These are phyloP conservation scores for Penicillium taxi DNA, from an alignment of 495 filamentous ascomycete species.

Conservation along the genomic window DNA sequence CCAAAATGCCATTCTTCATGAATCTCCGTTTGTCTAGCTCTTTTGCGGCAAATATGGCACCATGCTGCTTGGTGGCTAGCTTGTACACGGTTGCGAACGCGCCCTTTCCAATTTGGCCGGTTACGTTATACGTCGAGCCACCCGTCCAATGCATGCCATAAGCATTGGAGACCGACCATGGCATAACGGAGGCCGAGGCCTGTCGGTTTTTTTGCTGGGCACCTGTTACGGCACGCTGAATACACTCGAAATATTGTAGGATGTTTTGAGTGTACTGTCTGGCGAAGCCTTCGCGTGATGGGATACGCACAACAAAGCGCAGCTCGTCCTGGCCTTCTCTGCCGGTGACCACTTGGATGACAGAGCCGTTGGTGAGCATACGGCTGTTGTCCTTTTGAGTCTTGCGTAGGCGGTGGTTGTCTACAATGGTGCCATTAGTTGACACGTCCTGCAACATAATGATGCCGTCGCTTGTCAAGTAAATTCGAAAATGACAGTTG, in stretches of 20 bases:
- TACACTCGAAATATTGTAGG: slow-evolving; percentile 41
- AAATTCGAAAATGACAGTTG: slow-evolving; percentile 89
- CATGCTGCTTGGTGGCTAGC: slow-evolving; percentile 69
- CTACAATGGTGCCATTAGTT: slow-evolving; percentile 87
- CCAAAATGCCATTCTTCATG: slow-evolving; percentile 76
- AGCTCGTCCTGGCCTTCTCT: slow-evolving; percentile 43
- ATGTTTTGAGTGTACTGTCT: slow-evolving; percentile 55
- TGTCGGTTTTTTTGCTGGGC: slow-evolving; percentile 18
- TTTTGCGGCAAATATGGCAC: slow-evolving; percentile 77
- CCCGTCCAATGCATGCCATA: slow-evolving; percentile 73
- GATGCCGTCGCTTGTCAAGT: slow-evolving; percentile 64
- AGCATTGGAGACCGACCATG: slow-evolving; percentile 31
- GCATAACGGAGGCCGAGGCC: slow-evolving; percentile 22
- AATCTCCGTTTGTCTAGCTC: slow-evolving; percentile 84
- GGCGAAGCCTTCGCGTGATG: slow-evolving; percentile 53
- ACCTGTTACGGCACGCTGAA: slow-evolving; percentile 20
- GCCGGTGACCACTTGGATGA: slow-evolving; percentile 60
- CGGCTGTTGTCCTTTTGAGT: slow-evolving; percentile 40
- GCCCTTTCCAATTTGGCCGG: slow-evolving; percentile 75
- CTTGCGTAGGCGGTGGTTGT: slow-evolving; percentile 53
- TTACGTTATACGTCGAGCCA: slow-evolving; percentile 71
- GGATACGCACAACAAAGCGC: slow-evolving; percentile 80
- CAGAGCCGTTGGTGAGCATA: slow-evolving; percentile 63
- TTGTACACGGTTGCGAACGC: slow-evolving; percentile 91
- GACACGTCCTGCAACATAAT: slow-evolving; percentile 90